phyloP scores from a whole-genome alignment of 768 basidiomycete genomes.

The Podaxis carcinomalis region DNA sequence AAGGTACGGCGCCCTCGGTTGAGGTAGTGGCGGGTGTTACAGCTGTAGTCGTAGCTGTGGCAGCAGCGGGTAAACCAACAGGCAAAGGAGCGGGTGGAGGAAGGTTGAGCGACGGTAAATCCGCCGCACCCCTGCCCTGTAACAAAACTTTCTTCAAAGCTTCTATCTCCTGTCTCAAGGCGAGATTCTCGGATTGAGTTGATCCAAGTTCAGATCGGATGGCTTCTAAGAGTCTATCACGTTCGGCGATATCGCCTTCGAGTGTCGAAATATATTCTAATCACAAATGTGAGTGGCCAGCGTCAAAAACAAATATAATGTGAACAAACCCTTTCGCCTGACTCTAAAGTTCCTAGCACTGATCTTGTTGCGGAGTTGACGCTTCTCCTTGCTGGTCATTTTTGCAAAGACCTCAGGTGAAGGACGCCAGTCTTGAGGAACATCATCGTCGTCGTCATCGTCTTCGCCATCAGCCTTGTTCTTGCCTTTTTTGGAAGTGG shows the following conservation, averaged over 20 bases:
- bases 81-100: constrained; percentile 50
- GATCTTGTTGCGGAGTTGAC: constrained; percentile 96
- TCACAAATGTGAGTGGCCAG: not conserved
- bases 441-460: constrained; percentile 49
- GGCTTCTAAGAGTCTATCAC: constrained; percentile 85
- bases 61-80: constrained; percentile 33
- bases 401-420: constrained; percentile 92
- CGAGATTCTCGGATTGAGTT: constrained; percentile 76
- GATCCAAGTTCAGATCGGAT: constrained; percentile 81
- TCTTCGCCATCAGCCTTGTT: constrained; percentile 26
- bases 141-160: constrained; percentile 73
- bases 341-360: constrained; percentile 94
- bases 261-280: constrained; percentile 92
- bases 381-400: constrained; percentile 92
- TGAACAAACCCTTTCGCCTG: constrained; percentile 73
- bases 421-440: constrained; percentile 80
- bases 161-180: constrained; percentile 72
- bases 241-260: constrained; percentile 89
- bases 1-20: constrained; percentile 2
- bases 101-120: constrained; percentile 32
- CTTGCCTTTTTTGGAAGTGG: constrained; percentile 18
- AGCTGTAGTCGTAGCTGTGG: constrained; percentile 15
- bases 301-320: constrained; percentile 12
- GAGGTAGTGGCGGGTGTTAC: not conserved
- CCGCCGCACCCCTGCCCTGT: constrained; percentile 53